Conservation (phyloP, 768 basidiomycete species). For the Coprinopsis strossmayeri region DNA sequence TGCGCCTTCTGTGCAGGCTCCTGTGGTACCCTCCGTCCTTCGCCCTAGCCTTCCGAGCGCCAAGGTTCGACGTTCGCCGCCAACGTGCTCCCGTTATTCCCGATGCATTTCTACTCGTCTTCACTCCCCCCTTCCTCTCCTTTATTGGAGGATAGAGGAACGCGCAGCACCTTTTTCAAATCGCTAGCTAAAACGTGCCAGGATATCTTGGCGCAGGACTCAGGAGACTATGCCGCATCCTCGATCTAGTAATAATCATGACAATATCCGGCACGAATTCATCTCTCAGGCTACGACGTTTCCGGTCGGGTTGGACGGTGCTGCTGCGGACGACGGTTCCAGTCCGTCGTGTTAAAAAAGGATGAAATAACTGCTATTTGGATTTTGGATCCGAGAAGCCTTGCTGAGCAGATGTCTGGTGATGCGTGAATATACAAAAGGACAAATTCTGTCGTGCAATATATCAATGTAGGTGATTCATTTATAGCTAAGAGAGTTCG, state of each 20-base stretch:
- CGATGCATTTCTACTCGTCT: constrained; percentile 2
- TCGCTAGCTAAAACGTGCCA: constrained; percentile 47
- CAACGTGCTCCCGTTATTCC: constrained; percentile 1
- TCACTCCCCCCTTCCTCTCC: neutral
- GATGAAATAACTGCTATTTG: constrained; percentile 29
- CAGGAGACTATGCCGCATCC: constrained; percentile 36
- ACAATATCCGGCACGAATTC: no score
- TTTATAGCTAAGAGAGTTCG: no score
- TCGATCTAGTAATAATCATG: constrained; percentile 15
- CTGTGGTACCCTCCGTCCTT: constrained; percentile 53
- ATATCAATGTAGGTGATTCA: no score
- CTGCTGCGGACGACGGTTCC: constrained; percentile 77
- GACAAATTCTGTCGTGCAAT: no score
- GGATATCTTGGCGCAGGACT: constrained; percentile 44
- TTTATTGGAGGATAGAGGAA: neutral
- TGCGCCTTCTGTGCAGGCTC: constrained; percentile 53
- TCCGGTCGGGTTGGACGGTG: constrained; percentile 63
- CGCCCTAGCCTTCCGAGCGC: no score
- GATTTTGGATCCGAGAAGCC: constrained; percentile 40
- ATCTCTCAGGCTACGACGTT: constrained; percentile 1
- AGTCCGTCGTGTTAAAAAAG: constrained; percentile 69
- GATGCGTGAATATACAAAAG: no score
- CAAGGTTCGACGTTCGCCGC: no score
- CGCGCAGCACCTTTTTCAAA: constrained; percentile 31
- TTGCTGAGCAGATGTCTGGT: constrained; percentile 51